phyloP scores from a whole-genome alignment of 2,329 filamentous ascomycete genomes.

The Pseudonectria foliicola region DNA sequence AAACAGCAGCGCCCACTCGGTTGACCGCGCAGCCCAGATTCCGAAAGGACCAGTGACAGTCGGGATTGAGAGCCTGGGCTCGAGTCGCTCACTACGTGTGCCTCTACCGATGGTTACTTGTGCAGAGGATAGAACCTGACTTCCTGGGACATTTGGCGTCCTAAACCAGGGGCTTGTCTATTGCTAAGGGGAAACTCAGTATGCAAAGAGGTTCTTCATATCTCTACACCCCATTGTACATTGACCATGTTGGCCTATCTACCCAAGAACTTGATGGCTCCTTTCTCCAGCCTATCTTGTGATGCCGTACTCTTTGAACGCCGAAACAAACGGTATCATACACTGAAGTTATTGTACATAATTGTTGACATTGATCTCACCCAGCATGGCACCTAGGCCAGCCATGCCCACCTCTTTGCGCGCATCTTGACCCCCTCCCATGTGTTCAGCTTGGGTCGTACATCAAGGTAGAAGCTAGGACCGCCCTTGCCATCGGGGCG shows the following conservation, averaged over 20 bases:
- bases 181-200: too few species aligned
- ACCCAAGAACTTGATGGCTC: background rate
- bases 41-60: slow-evolving; percentile 22
- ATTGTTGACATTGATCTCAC: background rate
- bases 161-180: too few species aligned
- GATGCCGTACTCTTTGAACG: slow-evolving; percentile 18
- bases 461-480: slow-evolving; percentile 60
- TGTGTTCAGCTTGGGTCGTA: slow-evolving; percentile 60
- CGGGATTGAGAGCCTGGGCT: too few species aligned
- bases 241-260: too few species aligned
- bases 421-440: slow-evolving; percentile 65
- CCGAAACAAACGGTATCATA: slow-evolving; percentile 15
- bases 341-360: slow-evolving; percentile 14
- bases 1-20: slow-evolving; percentile 30
- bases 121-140: slow-evolving; percentile 1
- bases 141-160: slow-evolving; percentile 13
- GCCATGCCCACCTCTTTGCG: slow-evolving; percentile 40
- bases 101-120: background rate
- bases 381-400: slow-evolving; percentile 30
- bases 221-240: too few species aligned
- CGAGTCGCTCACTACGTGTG: too few species aligned
- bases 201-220: too few species aligned
- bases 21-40: slow-evolving; percentile 15
- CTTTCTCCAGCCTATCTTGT: slow-evolving; percentile 12
- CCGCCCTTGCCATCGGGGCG: slow-evolving; percentile 33